These are phyloP conservation scores for Paxillus ammoniavirescens DNA, from an alignment of 768 basidiomycete species.

Conservation along the genomic window DNA sequence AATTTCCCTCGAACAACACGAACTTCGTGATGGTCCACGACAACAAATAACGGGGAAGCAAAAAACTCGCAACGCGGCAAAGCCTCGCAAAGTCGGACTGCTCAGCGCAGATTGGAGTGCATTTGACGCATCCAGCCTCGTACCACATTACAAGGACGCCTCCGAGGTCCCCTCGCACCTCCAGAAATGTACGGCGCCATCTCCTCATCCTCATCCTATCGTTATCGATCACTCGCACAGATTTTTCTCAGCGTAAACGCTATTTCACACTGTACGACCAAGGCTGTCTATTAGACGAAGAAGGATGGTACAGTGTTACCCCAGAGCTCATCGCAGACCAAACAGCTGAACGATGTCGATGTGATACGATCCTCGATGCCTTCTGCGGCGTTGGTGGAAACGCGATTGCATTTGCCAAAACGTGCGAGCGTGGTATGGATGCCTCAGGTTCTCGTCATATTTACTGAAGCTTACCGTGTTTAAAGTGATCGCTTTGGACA, in stretches of 20 bases:
- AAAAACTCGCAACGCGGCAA: not conserved
- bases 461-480: not conserved
- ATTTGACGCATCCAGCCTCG: slow-evolving; percentile 72
- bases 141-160: slow-evolving; percentile 62
- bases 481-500: slow-evolving; percentile 92
- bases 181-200: slow-evolving; percentile 62
- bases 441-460: not conserved
- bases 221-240: slow-evolving; percentile 39
- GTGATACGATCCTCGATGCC: slow-evolving; percentile 82
- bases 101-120: slow-evolving; percentile 34
- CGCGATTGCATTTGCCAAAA: slow-evolving; percentile 94
- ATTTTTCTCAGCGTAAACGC: slow-evolving; percentile 81
- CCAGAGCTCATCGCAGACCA: slow-evolving; percentile 90
- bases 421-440: slow-evolving; percentile 85
- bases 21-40: not conserved
- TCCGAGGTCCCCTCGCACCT: slow-evolving; percentile 76
- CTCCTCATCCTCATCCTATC: not conserved
- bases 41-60: not conserved
- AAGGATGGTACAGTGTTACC: slow-evolving; percentile 98
- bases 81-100: slow-evolving; percentile 23
- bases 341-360: slow-evolving; percentile 90
- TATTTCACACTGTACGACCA: slow-evolving; percentile 78
- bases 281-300: slow-evolving; percentile 87
- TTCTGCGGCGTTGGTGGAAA: slow-evolving; percentile 99
- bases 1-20: not conserved